These are phyloP conservation scores for Plasmodium gonderi DNA, from an alignment of 169 alveolate species.

Conservation along the genomic window DNA sequence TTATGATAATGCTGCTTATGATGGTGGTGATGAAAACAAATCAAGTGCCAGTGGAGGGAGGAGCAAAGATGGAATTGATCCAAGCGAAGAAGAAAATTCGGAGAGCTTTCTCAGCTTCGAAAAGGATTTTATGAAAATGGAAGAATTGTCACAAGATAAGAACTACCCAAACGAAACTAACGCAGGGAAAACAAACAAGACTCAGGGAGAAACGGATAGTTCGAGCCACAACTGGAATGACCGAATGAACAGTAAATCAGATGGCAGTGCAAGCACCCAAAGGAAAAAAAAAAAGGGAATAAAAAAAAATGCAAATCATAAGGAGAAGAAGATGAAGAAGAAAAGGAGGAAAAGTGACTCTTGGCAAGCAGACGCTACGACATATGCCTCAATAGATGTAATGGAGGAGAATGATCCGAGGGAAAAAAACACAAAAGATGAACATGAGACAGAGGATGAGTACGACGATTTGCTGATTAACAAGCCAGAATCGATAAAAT, in stretches of 20 bases:
- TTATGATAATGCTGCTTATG: not conserved
- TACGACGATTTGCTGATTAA: not conserved
- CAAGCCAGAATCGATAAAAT: slow-evolving; percentile 23
- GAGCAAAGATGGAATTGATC: too few species aligned
- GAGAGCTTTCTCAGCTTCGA: not conserved
- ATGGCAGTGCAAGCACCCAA: not conserved
- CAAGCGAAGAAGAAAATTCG: not conserved
- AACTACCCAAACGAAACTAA: not conserved
- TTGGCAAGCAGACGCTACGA: too few species aligned
- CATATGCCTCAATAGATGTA: too few species aligned
- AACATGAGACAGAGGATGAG: not conserved
- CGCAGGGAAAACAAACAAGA: not conserved
- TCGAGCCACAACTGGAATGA: not conserved
- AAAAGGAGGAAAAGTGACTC: too few species aligned
- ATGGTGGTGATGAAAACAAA: too few species aligned
- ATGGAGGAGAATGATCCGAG: not conserved
- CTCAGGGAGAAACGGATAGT: not conserved
- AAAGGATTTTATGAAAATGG: not conserved
- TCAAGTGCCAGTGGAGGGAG: not conserved
- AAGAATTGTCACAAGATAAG: not conserved
- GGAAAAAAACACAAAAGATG: not conserved
- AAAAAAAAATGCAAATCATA: not conserved
- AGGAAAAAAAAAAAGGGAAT: not conserved
- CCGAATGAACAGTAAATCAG: not conserved
- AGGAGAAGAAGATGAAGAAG: not conserved